Percentiles rank a stretch among this genome's conserved stretches.
Evolutionary conservation across 1,284 basidiomycete genomes (phyloP).

Genomic region (Xerocomus amazonicus): DNA sequence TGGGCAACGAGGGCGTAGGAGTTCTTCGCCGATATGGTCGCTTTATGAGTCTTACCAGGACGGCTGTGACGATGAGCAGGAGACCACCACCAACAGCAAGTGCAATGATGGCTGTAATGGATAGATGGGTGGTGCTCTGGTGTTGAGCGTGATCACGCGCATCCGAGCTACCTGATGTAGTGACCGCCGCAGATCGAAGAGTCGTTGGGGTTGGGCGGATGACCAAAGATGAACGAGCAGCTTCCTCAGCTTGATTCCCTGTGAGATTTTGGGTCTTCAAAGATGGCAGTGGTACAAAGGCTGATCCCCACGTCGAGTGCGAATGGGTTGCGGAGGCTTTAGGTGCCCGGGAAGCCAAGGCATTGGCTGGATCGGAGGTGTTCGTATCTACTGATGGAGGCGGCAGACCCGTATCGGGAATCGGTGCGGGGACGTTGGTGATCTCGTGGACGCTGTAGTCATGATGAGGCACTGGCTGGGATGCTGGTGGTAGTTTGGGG

Average conservation of each 20-base stretch:
- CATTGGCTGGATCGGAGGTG: conserved; percentile 2
- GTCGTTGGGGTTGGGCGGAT: conserved; percentile 6
- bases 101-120: conserved; percentile 49
- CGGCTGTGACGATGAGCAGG: conserved; percentile 51
- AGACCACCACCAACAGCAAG: conserved; percentile 55
- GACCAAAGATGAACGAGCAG: conserved; percentile 12
- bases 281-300: conserved; percentile 30
- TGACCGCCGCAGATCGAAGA: conserved; percentile 5
- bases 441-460: conserved; percentile 35
- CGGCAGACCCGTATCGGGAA: conserved; percentile 45
- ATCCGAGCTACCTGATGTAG: conserved; percentile 1
- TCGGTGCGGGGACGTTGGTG: conserved; percentile 51
- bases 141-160: conserved; percentile 7
- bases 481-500: conserved; percentile 7
- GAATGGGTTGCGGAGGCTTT: conserved; percentile 9
- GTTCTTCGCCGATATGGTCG: conserved; percentile 48
- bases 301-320: conserved; percentile 17
- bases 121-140: conserved; percentile 14
- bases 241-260: conserved; percentile 14
- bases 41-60: conserved; percentile 46
- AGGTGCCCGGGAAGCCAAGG: neutral
- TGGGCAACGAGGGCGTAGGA: conserved; percentile 68
- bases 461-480: conserved; percentile 13
- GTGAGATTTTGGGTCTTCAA: conserved; percentile 30
- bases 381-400: conserved; percentile 15